Evolutionary conservation across 2,329 filamentous ascomycete genomes (phyloP), one percentile per base, ranked within the genome.

Genomic region (Colletotrichum gloeosporioides): DNA sequence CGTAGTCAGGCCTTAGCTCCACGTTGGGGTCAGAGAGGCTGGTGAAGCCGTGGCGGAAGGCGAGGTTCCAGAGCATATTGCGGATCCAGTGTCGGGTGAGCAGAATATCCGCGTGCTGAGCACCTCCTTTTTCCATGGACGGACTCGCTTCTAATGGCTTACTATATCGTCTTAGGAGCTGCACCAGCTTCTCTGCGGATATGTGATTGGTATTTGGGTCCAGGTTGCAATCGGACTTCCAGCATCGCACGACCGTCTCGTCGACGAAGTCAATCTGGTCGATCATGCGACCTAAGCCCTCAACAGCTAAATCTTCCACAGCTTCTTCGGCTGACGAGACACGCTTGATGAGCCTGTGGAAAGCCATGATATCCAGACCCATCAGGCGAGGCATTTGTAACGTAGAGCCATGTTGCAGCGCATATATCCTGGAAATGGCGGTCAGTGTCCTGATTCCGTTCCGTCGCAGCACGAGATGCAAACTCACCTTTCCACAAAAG

Each of bases 181-280:
- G n/a, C 8, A 68, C 44, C 25, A 68, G n/a, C n/a, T 31, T 25
- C 13, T 53, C 36, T 27, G 39, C n/a, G 18, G 65, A 39, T 0
- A 68, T 27, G 27, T 68, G 65, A 10, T 36, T 53, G 6, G 18
- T 29, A 0, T 22, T 53, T 10, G 31, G n/a, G 0, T 68, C 36
- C 25, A 34, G 31, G 12, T 29, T n/a, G 27, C 65, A 68, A 9
- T 15, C n/a, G 12, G 22, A 27, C 31, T 68, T 68, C 65, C 65
- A 68, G 34, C 65, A 68, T 22, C 65, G 65, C 25, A 68, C 44
- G 8, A 68, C 53, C 10, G 27, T 57, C 13, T 53, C 65, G 27
- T 68, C 65, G 16, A 68, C 53, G n/a, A 68, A 68, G 49, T 57
- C 65, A n/a, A 68, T 29, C 22, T 68, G 65, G 15, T 68, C 65